These are phyloP conservation scores for Flaveria floridana DNA, from an alignment of 140 eudicot genomes.

Conservation along the genomic window DNA sequence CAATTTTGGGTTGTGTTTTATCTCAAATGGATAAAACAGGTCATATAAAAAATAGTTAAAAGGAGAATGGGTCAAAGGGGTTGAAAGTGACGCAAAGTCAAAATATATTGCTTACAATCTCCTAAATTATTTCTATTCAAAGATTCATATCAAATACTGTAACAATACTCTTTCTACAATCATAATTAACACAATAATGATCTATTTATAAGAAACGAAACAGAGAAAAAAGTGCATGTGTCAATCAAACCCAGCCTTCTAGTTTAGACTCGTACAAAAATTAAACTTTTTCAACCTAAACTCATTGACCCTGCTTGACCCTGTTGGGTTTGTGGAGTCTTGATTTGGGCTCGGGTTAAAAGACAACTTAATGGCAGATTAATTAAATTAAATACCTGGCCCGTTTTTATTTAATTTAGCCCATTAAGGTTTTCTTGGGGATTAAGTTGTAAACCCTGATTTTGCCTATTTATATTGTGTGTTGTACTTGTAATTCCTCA, in stretches of 20 bases:
- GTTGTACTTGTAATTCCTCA: too few species aligned
- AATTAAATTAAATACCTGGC: too few species aligned
- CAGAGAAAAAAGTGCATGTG: background rate
- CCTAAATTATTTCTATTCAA: background rate
- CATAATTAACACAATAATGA: background rate
- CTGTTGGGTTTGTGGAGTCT: too few species aligned
- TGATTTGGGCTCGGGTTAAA: too few species aligned
- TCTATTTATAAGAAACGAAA: background rate
- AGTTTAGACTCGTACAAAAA: background rate
- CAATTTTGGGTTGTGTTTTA: background rate
- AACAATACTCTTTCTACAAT: background rate
- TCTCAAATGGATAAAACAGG: background rate
- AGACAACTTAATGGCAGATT: too few species aligned
- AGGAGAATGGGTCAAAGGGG: constrained; percentile 2
- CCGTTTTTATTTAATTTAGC: too few species aligned
- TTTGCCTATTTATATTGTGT: too few species aligned
- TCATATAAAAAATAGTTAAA: background rate
- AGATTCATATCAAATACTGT: background rate
- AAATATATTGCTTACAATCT: background rate
- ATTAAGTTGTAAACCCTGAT: too few species aligned
- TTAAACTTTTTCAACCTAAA: background rate
- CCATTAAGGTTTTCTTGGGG: too few species aligned
- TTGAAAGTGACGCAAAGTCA: background rate
- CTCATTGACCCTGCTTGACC: background rate
- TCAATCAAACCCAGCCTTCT: background rate